Percentiles rank a stretch among this genome's conserved stretches.
These are phyloP conservation scores for Ophiocordyceps camponoti-floridani DNA, from an alignment of 2,329 filamentous ascomycete species.

Conservation along the genomic window DNA sequence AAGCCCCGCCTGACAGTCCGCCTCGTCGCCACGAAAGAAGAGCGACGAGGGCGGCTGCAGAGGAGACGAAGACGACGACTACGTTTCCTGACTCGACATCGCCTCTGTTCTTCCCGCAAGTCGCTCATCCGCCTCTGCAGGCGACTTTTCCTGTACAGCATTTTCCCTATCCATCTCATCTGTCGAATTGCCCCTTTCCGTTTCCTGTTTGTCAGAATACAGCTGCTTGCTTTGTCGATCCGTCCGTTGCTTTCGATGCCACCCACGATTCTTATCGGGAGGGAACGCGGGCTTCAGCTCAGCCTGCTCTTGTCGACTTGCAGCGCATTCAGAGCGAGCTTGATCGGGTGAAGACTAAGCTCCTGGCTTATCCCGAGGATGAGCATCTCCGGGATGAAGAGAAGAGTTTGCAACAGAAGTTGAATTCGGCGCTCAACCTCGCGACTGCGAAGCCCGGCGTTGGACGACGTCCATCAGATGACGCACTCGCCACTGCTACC, in stretches of 20 bases:
- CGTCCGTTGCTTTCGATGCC: not conserved
- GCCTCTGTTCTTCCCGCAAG: not conserved
- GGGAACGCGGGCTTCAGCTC: not conserved
- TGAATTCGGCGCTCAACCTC: conserved; percentile 13
- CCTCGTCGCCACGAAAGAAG: no score
- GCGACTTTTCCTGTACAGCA: not conserved
- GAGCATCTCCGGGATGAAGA: conserved; percentile 7
- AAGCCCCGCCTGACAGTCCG: no score
- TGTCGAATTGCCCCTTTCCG: not conserved
- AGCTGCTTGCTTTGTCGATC: not conserved
- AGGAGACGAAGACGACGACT: no score
- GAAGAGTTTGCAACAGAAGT: conserved; percentile 10
- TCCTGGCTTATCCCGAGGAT: conserved; percentile 8
- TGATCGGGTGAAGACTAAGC: conserved; percentile 8
- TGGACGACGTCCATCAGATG: not conserved
- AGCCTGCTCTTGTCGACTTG: conserved; percentile 4
- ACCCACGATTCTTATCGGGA: no score
- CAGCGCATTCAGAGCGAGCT: conserved; percentile 10
- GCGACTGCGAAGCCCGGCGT: conserved; percentile 4
- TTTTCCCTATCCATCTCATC: not conserved
- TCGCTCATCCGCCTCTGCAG: not conserved
- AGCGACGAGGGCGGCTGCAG: no score
- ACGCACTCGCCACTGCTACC: no score
- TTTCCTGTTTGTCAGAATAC: not conserved
- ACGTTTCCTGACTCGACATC: no score